Percentiles rank a stretch among this genome's conserved stretches.
Conservation (phyloP, 2,329 filamentous ascomycete genomes). For the Fusarium praegraminearum region DNA sequence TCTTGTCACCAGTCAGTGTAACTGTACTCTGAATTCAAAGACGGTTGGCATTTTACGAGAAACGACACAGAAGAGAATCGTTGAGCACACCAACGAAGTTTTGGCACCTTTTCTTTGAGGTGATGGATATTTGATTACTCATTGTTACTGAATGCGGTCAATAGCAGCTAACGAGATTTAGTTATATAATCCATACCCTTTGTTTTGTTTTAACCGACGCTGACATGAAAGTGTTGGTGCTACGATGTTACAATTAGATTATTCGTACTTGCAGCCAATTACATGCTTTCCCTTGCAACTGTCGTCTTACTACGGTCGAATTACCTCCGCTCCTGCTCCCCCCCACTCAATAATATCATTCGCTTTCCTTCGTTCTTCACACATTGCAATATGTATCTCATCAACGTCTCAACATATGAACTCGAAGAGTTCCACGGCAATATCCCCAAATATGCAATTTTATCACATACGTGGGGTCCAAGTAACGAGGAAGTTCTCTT, state of each 20-base stretch:
- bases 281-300: neutral
- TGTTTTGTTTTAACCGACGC: neutral
- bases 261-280: neutral
- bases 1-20: constrained; percentile 51
- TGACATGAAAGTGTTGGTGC: neutral
- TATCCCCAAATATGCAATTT: constrained; percentile 41
- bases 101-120: constrained; percentile 36
- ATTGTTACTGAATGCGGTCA: neutral
- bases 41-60: constrained; percentile 47
- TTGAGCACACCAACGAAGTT: constrained; percentile 52
- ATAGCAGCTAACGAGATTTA: neutral
- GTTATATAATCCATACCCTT: neutral
- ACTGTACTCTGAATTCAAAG: constrained; percentile 51
- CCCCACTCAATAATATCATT: neutral
- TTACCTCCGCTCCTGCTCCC: neutral
- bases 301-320: neutral
- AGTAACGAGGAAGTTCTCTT: constrained; percentile 41
- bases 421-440: constrained; percentile 32
- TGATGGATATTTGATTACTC: neutral
- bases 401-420: constrained; percentile 23
- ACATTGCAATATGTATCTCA: constrained; percentile 32
- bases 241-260: neutral
- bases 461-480: constrained; percentile 45
- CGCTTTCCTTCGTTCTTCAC: neutral
- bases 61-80: constrained; percentile 48